Base-by-base conservation (phyloP, 2,329 filamentous ascomycete genomes). In the Pseudogymnoascus sp. region DNA sequence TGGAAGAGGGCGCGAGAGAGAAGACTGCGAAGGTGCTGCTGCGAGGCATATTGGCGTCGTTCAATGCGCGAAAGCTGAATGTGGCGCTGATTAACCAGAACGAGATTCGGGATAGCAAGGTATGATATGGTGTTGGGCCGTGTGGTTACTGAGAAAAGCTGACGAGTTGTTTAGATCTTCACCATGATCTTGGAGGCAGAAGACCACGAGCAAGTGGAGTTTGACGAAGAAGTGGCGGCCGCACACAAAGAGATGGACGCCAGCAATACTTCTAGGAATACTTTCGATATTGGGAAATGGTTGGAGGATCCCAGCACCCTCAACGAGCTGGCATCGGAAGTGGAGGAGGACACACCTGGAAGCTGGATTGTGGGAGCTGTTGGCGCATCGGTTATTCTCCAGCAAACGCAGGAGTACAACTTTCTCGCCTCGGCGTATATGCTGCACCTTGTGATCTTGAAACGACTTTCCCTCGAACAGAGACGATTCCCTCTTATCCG, bases 51-150 rank as follows among this genome's bases (percentile, higher is more conserved):
- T 84, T 88, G 40, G 78, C 80, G 63, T 78, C 76, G 64, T 81
- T 89, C 64, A 78, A 85, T 61, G 71, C 70, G 0, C 74, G 76
- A n/a, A 82, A 83, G 0, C 84, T 82, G 70, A 88, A 85, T 68
- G 77, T 88, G 5, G 85, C 84, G 1, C 75, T 90, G 23, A 78
- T 90, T 46, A 87, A 90, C 64, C 82, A 80, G 35, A 71, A 89
- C 10, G 81, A 86, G 61, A 88, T 84, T 68, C 75, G 77, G 59
- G 87, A 88, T 69, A 87, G 85, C 1, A 89, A 88, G 73, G 83
- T 84, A 67, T 40, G 68, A 62, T 42, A 11, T 26, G 7, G 10
- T 13, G 11, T n/a, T 40, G 7, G 26, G 26, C 10, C 6, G n/a
- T 33, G 46, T 11, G 5, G 17, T 13, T 15, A 33, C 10, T 21